Evolutionary conservation across 2,329 filamentous ascomycete genomes (phyloP).

Genomic region (Fusarium nisikadoi): DNA sequence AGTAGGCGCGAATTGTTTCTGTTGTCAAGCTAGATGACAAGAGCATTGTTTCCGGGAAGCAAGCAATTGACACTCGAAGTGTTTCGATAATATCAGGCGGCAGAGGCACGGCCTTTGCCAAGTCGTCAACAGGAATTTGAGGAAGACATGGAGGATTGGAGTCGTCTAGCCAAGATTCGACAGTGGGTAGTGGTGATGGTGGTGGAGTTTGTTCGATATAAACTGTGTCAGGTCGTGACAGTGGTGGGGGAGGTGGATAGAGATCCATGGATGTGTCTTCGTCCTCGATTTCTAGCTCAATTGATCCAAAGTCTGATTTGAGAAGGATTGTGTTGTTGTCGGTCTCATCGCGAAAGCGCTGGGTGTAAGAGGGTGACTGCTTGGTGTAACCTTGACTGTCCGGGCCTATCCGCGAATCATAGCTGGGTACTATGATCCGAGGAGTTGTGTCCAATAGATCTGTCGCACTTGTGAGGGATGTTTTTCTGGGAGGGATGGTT

Average conservation of each 20-base stretch:
- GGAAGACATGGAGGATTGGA: conserved; percentile 46
- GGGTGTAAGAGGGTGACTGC: conserved; percentile 12
- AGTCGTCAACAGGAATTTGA: conserved; percentile 48
- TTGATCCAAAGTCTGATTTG: conserved; percentile 35
- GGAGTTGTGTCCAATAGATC: conserved; percentile 8
- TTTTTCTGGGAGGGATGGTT: conserved; percentile 33
- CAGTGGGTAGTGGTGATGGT: conserved; percentile 49
- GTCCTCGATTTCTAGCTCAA: conserved; percentile 36
- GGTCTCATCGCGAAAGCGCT: conserved; percentile 29
- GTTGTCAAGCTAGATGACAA: conserved; percentile 64
- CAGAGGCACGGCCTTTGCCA: conserved; percentile 58
- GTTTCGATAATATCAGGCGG: conserved; percentile 65
- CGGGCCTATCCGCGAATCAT: conserved; percentile 8
- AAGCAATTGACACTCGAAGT: conserved; percentile 63
- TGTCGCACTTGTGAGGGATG: conserved; percentile 33
- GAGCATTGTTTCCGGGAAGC: conserved; percentile 70
- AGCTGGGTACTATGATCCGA: conserved; percentile 22
- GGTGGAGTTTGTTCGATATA: conserved; percentile 50
- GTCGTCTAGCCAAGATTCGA: conserved; percentile 52
- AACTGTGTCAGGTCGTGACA: conserved; percentile 36
- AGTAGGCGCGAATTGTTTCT: conserved; percentile 67
- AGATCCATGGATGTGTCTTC: conserved; percentile 30
- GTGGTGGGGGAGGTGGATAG: conserved; percentile 1
- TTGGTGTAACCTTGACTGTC: conserved; percentile 19
- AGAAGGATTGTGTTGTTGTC: conserved; percentile 36